Evolutionary conservation across 2,329 filamentous ascomycete genomes (phyloP).

Genomic region (Ilyonectria robusta): DNA sequence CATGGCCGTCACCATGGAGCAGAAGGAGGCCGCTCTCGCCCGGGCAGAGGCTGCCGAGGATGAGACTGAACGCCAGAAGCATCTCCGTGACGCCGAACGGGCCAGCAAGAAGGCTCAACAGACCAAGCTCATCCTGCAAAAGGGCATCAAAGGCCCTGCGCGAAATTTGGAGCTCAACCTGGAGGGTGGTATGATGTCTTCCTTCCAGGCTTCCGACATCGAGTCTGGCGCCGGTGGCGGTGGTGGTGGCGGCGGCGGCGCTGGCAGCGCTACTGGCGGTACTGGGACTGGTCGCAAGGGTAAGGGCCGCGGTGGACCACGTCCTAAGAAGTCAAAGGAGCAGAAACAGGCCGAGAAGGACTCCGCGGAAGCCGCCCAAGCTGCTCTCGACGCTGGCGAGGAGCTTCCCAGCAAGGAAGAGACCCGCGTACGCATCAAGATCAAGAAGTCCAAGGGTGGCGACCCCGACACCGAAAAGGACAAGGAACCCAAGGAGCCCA

Average conservation of each 20-base stretch:
- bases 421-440: conserved; percentile 74
- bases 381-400: conserved; percentile 83
- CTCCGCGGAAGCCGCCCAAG: conserved; percentile 89
- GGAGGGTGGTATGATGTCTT: conserved; percentile 88
- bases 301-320: conserved; percentile 71
- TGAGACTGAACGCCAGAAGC: conserved; percentile 84
- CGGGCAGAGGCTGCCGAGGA: conserved; percentile 85
- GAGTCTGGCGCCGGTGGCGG: conserved; percentile 60
- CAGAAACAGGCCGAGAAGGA: conserved; percentile 87
- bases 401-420: conserved; percentile 74
- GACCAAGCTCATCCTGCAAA: conserved; percentile 88
- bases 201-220: conserved; percentile 79
- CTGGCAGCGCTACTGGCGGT: not conserved
- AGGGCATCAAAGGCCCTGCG: conserved; percentile 85
- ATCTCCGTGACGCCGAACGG: conserved; percentile 87
- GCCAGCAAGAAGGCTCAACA: conserved; percentile 94
- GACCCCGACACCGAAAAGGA: conserved; percentile 61
- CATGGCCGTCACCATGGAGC: conserved; percentile 91
- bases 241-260: conserved; percentile 53
- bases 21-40: conserved; percentile 86
- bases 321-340: conserved; percentile 92
- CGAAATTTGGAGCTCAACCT: conserved; percentile 82
- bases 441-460: conserved; percentile 66
- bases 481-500: conserved; percentile 64
- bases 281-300: conserved; percentile 54